phyloP scores from a whole-genome alignment of 1,139 yeast genomes.

The Torulaspora pretoriensis region DNA sequence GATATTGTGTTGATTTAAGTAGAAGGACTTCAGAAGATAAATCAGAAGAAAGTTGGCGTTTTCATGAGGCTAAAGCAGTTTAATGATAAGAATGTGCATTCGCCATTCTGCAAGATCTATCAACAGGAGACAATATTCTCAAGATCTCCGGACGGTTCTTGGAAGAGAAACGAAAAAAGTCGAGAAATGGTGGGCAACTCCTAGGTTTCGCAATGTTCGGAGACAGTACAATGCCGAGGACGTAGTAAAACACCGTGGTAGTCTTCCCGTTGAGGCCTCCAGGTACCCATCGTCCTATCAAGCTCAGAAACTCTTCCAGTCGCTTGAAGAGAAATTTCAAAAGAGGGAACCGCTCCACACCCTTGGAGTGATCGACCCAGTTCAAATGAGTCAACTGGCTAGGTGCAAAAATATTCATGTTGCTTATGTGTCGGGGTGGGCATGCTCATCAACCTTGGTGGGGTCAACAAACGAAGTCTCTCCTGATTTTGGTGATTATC shows the following conservation, averaged over 20 bases:
- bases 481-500: constrained; percentile 61
- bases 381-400: constrained; percentile 56
- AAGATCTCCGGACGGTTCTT: constrained; percentile 10
- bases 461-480: constrained; percentile 58
- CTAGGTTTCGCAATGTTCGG: constrained; percentile 46
- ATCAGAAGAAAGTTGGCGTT: neutral
- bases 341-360: constrained; percentile 51
- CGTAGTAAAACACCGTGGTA: constrained; percentile 53
- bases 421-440: constrained; percentile 63
- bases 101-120: neutral
- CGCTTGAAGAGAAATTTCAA: constrained; percentile 42
- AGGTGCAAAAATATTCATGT: constrained; percentile 47
- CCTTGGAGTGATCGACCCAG: constrained; percentile 60
- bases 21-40: neutral
- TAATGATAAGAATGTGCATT: neutral
- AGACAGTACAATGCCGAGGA: constrained; percentile 53
- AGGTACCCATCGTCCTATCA: constrained; percentile 51
- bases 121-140: neutral
- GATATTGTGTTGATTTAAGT: neutral
- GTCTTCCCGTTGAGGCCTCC: constrained; percentile 38
- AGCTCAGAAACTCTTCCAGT: constrained; percentile 48
- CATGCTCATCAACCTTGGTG: constrained; percentile 48
- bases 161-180: constrained; percentile 35
- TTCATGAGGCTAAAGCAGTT: neutral
- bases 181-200: constrained; percentile 50